A percentile compares a stretch with the other conserved stretches of the same genome.
Evolutionary conservation across 2,329 filamentous ascomycete species (phyloP).

Genomic region (Furcasterigmium furcatum): DNA sequence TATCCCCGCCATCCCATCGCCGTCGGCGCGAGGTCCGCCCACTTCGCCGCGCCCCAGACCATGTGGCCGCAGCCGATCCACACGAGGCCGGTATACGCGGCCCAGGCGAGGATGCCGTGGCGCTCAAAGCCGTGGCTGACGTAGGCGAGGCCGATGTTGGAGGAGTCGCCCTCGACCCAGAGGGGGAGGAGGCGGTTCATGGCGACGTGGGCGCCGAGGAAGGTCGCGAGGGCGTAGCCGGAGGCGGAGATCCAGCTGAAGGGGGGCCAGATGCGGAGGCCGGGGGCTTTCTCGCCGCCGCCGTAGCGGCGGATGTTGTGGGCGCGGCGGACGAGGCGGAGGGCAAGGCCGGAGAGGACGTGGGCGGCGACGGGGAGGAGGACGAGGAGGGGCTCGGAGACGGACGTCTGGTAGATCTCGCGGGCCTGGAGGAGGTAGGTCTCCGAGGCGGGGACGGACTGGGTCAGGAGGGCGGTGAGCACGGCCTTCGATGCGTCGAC

Average conservation of each 20-base stretch:
- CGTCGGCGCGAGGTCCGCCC: slow-evolving; percentile 64
- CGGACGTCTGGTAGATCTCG: slow-evolving; percentile 84
- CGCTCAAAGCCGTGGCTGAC: slow-evolving; percentile 81
- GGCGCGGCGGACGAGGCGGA: slow-evolving; percentile 71
- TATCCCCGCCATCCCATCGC: slow-evolving; percentile 43
- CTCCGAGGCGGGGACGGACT: slow-evolving; percentile 72
- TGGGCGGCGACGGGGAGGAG: slow-evolving; percentile 72
- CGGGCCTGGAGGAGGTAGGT: slow-evolving; percentile 86
- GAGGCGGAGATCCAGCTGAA: slow-evolving; percentile 67
- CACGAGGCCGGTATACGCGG: slow-evolving; percentile 68
- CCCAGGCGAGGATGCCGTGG: slow-evolving; percentile 62
- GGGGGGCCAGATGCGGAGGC: slow-evolving; percentile 59
- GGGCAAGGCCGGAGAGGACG: slow-evolving; percentile 69
- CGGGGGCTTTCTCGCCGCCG: not conserved
- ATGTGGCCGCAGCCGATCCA: slow-evolving; percentile 70
- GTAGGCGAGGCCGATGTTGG: slow-evolving; percentile 80
- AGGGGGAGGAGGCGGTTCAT: slow-evolving; percentile 76
- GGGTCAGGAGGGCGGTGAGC: slow-evolving; percentile 71
- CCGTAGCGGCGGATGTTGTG: slow-evolving; percentile 68
- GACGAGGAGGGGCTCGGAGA: slow-evolving; percentile 78
- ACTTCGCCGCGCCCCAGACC: slow-evolving; percentile 82
- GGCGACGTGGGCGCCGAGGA: slow-evolving; percentile 69
- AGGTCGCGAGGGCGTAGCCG: slow-evolving; percentile 66
- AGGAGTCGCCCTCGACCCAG: slow-evolving; percentile 75
- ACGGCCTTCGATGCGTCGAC: slow-evolving; percentile 82